Conservation (phyloP, 257 asterid genomes). For the Penstemon davidsonii region DNA sequence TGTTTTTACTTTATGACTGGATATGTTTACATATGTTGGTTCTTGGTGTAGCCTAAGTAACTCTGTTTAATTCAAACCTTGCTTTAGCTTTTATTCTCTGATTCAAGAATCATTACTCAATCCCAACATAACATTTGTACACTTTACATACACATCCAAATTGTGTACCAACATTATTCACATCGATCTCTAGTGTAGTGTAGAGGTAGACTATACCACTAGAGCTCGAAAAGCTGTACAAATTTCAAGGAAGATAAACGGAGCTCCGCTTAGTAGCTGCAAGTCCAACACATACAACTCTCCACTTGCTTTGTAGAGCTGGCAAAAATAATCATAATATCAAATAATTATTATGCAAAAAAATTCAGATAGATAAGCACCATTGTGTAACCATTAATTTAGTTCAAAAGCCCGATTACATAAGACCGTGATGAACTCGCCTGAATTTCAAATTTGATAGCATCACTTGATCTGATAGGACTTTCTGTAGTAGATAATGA, state of each 20-base stretch:
- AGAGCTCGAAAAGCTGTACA: constrained; percentile 56
- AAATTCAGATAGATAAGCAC: background rate
- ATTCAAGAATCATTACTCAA: too few species aligned
- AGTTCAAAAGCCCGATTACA: background rate
- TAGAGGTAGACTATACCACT: constrained; percentile 23
- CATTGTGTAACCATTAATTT: too few species aligned
- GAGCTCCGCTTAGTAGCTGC: constrained; percentile 59
- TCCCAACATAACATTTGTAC: too few species aligned
- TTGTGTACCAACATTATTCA: too few species aligned
- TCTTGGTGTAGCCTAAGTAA: too few species aligned
- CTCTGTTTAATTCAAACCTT: too few species aligned
- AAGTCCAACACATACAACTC: constrained; percentile 55
- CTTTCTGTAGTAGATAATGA: constrained; percentile 26
- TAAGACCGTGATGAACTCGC: constrained; percentile 25
- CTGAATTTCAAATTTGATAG: constrained; percentile 65
- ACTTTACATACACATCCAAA: too few species aligned
- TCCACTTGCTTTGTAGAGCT: constrained; percentile 56
- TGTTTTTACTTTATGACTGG: too few species aligned
- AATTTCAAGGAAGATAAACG: constrained; percentile 60
- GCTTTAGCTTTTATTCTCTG: too few species aligned
- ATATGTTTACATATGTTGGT: too few species aligned
- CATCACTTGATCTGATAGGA: constrained; percentile 26
- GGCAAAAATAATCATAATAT: constrained; percentile 17
- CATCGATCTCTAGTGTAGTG: too few species aligned
- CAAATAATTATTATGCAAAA: background rate